Conservation (phyloP, 306 rosid genomes). For the Cucurbita argyrosperma region DNA sequence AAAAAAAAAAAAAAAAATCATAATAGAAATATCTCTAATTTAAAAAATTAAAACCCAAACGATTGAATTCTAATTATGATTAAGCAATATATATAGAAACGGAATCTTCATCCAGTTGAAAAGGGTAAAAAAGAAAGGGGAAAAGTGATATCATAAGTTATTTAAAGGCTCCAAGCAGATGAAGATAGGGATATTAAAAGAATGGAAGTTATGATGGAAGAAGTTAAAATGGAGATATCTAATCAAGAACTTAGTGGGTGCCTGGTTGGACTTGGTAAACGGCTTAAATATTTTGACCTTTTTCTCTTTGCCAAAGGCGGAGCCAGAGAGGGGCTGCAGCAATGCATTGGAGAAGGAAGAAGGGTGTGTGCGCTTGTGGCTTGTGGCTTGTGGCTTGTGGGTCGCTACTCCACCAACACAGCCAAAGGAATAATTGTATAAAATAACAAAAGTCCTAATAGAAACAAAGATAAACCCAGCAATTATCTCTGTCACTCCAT, state of each 20-base stretch:
- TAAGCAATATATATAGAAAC: neutral
- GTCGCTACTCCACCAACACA: neutral
- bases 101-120: neutral
- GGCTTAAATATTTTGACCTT: neutral
- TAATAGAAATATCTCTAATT: no score
- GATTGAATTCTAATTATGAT: neutral
- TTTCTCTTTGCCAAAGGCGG: neutral
- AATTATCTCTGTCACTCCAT: slow-evolving; percentile 4
- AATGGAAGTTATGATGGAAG: neutral
- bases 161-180: neutral
- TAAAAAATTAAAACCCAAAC: neutral
- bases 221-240: slow-evolving; percentile 6
- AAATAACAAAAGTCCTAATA: neutral
- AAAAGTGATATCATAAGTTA: neutral
- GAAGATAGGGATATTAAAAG: neutral
- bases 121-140: neutral
- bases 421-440: slow-evolving; percentile 2
- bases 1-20: no score
- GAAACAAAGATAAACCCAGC: neutral
- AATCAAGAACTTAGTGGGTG: neutral
- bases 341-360: neutral
- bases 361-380: no score
- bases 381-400: neutral
- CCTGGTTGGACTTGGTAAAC: neutral
- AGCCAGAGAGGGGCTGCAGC: neutral